phyloP scores from a whole-genome alignment of 2,329 filamentous ascomycete species.

The Xylaria sp. region DNA sequence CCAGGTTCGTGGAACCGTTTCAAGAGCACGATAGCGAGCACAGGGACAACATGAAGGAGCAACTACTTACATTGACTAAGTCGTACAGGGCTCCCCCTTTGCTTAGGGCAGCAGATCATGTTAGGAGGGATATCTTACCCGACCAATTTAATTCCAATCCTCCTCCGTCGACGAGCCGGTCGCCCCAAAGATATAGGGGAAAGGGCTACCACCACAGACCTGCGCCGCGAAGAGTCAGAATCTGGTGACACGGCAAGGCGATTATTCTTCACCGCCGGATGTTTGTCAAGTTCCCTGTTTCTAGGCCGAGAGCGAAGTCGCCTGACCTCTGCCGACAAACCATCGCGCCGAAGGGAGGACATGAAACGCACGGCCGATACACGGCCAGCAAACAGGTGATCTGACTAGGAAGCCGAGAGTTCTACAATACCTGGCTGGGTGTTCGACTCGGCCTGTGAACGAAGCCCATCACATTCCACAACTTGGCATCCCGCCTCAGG shows the following conservation, averaged over 20 bases:
- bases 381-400: background rate
- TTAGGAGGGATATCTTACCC: too few species aligned
- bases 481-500: background rate
- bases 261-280: slow-evolving; percentile 3
- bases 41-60: background rate
- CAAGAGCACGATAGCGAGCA: background rate
- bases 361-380: background rate
- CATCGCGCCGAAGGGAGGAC: background rate
- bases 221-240: background rate
- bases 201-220: background rate
- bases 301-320: background rate
- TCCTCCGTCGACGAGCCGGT: background rate
- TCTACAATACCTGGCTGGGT: background rate
- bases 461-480: background rate
- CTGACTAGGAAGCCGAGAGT: background rate
- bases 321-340: background rate
- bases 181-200: background rate
- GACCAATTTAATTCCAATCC: too few species aligned
- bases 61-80: background rate
- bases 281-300: slow-evolving; percentile 10
- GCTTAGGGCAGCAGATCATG: too few species aligned
- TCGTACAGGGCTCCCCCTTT: background rate
- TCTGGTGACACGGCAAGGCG: background rate
- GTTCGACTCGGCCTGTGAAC: background rate
- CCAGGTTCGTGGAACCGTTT: background rate